Base-by-base conservation (phyloP, 345 rosid species). In the Linum lewisii region DNA sequence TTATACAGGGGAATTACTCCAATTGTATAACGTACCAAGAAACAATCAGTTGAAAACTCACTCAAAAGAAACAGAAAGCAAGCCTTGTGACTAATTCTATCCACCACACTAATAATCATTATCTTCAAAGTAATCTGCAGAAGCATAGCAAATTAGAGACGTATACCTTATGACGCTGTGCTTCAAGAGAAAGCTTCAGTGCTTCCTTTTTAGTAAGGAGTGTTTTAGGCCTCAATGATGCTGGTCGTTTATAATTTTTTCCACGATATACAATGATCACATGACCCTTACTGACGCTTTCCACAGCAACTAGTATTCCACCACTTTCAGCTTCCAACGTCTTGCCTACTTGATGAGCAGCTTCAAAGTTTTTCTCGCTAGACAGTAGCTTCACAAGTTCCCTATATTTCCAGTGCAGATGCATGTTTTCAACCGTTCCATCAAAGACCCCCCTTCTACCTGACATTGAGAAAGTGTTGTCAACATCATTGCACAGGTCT, bases 391-490 rank as follows among this genome's bases (percentile, higher is more conserved):
- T 92, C 74, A 92, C 91, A 65, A 92, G 93, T 71, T 92, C 98
- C 80, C 98, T 78, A 70, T 92, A 84, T 76, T 92, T 92, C 98
- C 98, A 88, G 67, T 92, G 98, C 66, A 92, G 96, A 78, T 92
- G 98, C 96, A 92, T 86, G 72, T 92, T 92, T 78, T 92, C 96
- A 62, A 92, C 67, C 57, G 95, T 88, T 73, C 96, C 96, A 58
- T 73, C 90, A 80, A 86, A 92, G 55, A 86, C 84, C 1, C 96
- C 93, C 64, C 93, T 72, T 74, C 90, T 81, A 77, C 98, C 98
- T 91, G 76, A 65, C 66, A 78, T 52, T 60, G 55, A 69, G 73
- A 63, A 52, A 68, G 59, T 59, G 72, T 54, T 59, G 20, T 21
- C 51, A 65, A 69, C 63, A 67, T 11, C 50, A n/a, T n/a, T n/a